Base-by-base conservation (phyloP, 2,329 filamentous ascomycete genomes). In the Hymenoscyphus occultus region DNA sequence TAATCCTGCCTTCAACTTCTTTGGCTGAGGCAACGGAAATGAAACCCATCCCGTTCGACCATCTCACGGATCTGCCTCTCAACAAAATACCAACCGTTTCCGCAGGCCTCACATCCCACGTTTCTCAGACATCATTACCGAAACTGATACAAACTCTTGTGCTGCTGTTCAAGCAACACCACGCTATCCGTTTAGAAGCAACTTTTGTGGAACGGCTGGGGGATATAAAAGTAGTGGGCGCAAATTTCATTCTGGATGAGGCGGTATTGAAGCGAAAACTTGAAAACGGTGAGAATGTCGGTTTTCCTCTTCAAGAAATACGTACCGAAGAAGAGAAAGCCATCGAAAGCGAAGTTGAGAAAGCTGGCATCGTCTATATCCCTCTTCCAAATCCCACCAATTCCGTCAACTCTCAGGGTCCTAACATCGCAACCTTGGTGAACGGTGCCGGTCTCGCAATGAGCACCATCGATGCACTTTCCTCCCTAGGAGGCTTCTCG, bases 361-460 rank as follows among this genome's bases (percentile, higher is more conserved):
- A 84, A 65, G 80, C 88, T 65, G 91, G 91, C 3, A 92, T 96
- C 71, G 90, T 95, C 0, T 96, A 93, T 75, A 84, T 96, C 68
- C 88, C 85, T 71, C 82, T 85, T 2, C 45, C 45, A 10, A 22
- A 51, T n/a, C 22, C n/a, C 10, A 19, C 45, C n/a, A 51, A 19
- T 6, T 51, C 45, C 2, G n/a, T 51, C 45, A 1, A n/a, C 5
- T 75, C 71, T 12, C 81, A 82, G 2, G 74, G 80, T 62, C 85
- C 83, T 62, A 87, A 87, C 67, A 88, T 96, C 62, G 93, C 92
- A 45, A 96, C 90, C 0, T 81, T 96, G 68, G 92, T 96, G 69
- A 97, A 97, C 73, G 92, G 93, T 56, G 93, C 93, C 0, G 93
- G 93, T 0, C 83, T 97, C 1, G 92, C 92, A 0, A 95, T 97